A percentile compares a stretch with the other conserved stretches of the same genome.
These are phyloP conservation scores for Fusarium kyushuense DNA, from an alignment of 2,329 filamentous ascomycete genomes.

Conservation along the genomic window DNA sequence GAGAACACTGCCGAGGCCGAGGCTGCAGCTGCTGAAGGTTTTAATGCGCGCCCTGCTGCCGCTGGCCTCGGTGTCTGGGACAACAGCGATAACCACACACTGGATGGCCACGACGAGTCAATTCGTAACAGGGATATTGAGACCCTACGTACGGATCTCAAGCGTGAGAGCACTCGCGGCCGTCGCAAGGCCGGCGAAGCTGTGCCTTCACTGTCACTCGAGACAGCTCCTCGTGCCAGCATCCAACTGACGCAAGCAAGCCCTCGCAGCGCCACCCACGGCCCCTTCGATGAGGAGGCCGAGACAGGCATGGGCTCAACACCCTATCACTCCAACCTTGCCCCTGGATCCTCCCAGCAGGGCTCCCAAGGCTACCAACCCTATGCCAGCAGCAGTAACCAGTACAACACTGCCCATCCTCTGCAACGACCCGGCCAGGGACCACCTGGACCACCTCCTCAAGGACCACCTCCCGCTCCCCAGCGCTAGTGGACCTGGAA, in stretches of 20 bases:
- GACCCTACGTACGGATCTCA: slow-evolving; percentile 53
- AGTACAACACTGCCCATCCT: slow-evolving; percentile 41
- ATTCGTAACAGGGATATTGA: slow-evolving; percentile 56
- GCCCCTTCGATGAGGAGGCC: slow-evolving; percentile 60
- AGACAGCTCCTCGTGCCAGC: slow-evolving; percentile 42
- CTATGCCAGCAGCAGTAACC: slow-evolving; percentile 35
- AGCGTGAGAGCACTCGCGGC: slow-evolving; percentile 61
- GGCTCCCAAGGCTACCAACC: slow-evolving; percentile 43
- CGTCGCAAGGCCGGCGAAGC: slow-evolving; percentile 63
- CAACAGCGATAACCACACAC: slow-evolving; percentile 41
- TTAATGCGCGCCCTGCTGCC: slow-evolving; percentile 57
- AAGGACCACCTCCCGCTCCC: slow-evolving; percentile 47
- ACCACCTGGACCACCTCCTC: slow-evolving; percentile 38
- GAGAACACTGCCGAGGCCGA: slow-evolving; percentile 54
- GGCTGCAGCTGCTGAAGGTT: slow-evolving; percentile 58
- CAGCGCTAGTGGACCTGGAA: slow-evolving; percentile 44
- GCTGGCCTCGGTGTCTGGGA: slow-evolving; percentile 44
- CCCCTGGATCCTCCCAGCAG: slow-evolving; percentile 32
- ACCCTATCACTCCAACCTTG: slow-evolving; percentile 50
- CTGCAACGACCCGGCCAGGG: slow-evolving; percentile 39
- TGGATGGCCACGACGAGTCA: slow-evolving; percentile 50
- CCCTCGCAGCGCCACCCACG: slow-evolving; percentile 50
- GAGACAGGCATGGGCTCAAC: slow-evolving; percentile 52
- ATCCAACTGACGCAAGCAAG: slow-evolving; percentile 47
- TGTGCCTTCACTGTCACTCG: slow-evolving; percentile 53